Percentiles rank a stretch among this genome's conserved stretches.
Evolutionary conservation across 768 basidiomycete species (phyloP).

Genomic region (Boletus rubroflammeus): DNA sequence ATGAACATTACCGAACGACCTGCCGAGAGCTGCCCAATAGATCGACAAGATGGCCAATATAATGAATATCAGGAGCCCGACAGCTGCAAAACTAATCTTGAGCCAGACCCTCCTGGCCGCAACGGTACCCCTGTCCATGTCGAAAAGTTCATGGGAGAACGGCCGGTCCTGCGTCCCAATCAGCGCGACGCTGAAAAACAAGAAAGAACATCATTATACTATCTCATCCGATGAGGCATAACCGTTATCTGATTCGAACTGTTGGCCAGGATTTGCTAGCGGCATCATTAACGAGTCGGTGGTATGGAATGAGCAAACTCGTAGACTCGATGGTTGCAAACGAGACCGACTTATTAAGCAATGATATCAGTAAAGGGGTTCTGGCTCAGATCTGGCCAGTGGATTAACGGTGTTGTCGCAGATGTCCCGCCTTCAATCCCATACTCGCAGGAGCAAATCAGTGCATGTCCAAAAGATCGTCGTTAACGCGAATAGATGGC

Average conservation of each 20-base stretch:
- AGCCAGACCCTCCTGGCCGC: slow-evolving; percentile 39
- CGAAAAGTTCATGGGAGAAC: slow-evolving; percentile 30
- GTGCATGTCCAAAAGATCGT: slow-evolving; percentile 22
- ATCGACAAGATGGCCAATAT: slow-evolving; percentile 53
- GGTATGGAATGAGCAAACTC: not conserved
- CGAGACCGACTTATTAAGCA: slow-evolving; percentile 20
- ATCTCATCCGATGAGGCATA: not conserved
- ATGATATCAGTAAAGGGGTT: not conserved
- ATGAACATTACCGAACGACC: slow-evolving; percentile 33
- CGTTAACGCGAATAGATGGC: slow-evolving; percentile 22
- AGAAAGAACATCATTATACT: slow-evolving; percentile 5
- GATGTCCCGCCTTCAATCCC: not conserved
- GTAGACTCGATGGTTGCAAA: not conserved
- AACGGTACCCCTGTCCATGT: slow-evolving; percentile 27
- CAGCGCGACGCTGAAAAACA: slow-evolving; percentile 2
- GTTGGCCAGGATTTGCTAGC: not conserved
- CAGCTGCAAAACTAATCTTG: slow-evolving; percentile 36
- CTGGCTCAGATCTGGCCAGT: not conserved
- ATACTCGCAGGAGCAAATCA: not conserved
- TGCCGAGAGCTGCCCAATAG: slow-evolving; percentile 59
- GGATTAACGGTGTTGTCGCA: not conserved
- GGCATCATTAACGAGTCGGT: slow-evolving; percentile 1
- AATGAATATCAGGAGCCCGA: slow-evolving; percentile 37
- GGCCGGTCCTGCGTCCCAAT: slow-evolving; percentile 19
- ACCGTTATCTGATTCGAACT: not conserved